These are phyloP conservation scores for Aspergillus sp. DNA, from an alignment of 2,329 filamentous ascomycete species.

Conservation along the genomic window DNA sequence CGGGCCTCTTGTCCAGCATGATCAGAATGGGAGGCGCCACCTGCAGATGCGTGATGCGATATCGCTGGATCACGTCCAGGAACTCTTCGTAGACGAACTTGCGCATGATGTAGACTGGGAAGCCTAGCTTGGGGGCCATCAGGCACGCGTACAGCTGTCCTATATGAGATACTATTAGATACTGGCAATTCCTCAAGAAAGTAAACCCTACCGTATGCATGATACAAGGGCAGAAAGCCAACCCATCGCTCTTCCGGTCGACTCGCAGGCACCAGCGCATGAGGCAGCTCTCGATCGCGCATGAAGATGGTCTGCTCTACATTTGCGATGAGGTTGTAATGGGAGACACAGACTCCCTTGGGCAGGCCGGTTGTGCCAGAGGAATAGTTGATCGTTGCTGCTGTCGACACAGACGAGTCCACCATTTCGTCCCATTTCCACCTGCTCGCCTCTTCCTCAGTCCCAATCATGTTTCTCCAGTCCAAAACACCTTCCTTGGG, in stretches of 20 bases:
- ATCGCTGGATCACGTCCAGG: constrained; percentile 51
- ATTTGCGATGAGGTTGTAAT: constrained; percentile 12
- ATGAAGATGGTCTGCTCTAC: constrained; percentile 14
- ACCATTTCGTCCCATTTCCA: constrained; percentile 12
- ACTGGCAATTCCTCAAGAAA: background rate
- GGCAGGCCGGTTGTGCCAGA: constrained; percentile 13
- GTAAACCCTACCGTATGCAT: constrained; percentile 8
- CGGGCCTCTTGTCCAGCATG: constrained; percentile 57
- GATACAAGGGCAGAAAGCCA: constrained; percentile 12
- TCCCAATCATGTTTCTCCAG: constrained; percentile 8
- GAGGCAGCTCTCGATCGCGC: background rate
- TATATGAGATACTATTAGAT: background rate
- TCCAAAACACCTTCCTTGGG: background rate
- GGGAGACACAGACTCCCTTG: constrained; percentile 13
- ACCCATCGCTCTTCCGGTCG: constrained; percentile 12
- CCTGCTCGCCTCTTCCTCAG: background rate
- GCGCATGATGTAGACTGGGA: constrained; percentile 58
- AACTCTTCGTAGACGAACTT: constrained; percentile 57
- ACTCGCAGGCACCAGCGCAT: background rate
- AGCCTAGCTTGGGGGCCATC: constrained; percentile 43
- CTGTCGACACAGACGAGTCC: background rate
- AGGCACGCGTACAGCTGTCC: constrained; percentile 46
- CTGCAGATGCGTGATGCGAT: constrained; percentile 54
- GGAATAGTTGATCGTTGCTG: constrained; percentile 12
- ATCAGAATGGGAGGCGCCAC: constrained; percentile 61